Conservation (phyloP, 2,329 filamentous ascomycete genomes). For the Eutypa lata region DNA sequence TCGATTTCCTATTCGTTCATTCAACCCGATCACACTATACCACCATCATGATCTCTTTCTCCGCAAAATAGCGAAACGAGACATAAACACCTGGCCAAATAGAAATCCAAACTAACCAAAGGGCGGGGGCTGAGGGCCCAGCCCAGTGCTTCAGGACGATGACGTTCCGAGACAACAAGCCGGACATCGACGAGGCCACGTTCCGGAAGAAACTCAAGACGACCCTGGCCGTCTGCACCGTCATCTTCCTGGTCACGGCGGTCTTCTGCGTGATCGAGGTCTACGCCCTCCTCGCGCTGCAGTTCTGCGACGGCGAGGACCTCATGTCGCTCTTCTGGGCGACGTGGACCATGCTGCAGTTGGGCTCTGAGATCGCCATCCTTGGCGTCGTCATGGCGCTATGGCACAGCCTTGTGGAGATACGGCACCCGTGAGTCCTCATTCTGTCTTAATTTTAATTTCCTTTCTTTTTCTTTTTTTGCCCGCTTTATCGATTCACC, state of each 20-base stretch:
- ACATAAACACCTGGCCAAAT: no score
- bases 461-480: constrained; percentile 6
- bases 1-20: neutral
- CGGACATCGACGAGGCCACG: constrained; percentile 29
- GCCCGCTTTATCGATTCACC: neutral
- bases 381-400: constrained; percentile 52
- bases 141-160: no score
- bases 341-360: constrained; percentile 58
- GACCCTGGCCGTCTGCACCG: constrained; percentile 41
- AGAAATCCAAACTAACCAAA: no score
- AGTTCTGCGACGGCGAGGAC: constrained; percentile 60
- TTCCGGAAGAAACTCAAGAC: constrained; percentile 34
- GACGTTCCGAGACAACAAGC: constrained; percentile 32
- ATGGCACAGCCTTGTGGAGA: constrained; percentile 45
- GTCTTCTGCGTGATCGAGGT: constrained; percentile 51
- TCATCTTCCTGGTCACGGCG: constrained; percentile 43
- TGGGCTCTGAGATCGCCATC: constrained; percentile 57
- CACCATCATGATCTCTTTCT: neutral
- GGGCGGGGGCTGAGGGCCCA: no score
- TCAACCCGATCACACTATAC: neutral
- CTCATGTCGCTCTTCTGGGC: constrained; percentile 60
- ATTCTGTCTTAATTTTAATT: neutral
- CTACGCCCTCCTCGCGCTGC: constrained; percentile 49
- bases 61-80: no score
- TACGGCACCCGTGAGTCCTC: constrained; percentile 49